Percentiles rank a stretch among this genome's conserved stretches.
Conservation (phyloP, 2,329 filamentous ascomycete genomes). For the Apiospora pterosperma region DNA sequence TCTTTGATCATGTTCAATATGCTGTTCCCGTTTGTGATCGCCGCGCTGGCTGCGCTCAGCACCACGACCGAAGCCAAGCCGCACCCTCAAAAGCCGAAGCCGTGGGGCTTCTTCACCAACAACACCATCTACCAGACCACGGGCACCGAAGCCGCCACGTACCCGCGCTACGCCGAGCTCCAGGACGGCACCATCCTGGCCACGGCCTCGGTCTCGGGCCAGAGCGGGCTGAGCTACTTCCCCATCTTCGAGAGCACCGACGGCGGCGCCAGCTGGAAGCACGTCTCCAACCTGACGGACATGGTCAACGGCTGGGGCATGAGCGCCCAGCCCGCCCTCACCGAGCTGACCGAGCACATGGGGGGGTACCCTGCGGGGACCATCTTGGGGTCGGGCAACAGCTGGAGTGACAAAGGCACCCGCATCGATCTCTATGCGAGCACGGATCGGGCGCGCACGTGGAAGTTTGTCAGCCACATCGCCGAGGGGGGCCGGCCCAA, state of each 20-base stretch:
- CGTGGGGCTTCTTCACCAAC: conserved; percentile 13
- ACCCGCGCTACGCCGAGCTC: conserved; percentile 31
- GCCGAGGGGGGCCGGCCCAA: conserved; percentile 56
- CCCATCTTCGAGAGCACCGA: conserved; percentile 49
- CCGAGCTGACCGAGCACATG: conserved; percentile 53
- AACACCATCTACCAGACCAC: conserved; percentile 13
- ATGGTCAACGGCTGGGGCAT: conserved; percentile 61
- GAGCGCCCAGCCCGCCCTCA: conserved; percentile 66
- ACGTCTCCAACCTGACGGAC: conserved; percentile 61
- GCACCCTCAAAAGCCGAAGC: not conserved
- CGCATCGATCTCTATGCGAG: conserved; percentile 67
- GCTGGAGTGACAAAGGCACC: conserved; percentile 56
- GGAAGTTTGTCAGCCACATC: conserved; percentile 63
- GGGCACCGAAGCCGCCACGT: conserved; percentile 12
- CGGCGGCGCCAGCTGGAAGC: conserved; percentile 54
- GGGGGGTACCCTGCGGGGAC: conserved; percentile 59
- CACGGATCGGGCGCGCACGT: conserved; percentile 54
- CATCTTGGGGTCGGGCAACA: conserved; percentile 56
- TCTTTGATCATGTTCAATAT: not conserved
- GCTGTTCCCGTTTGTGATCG: not conserved
- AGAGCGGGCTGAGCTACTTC: conserved; percentile 33
- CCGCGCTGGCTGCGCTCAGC: not conserved
- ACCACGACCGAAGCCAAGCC: not conserved
- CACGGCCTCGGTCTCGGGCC: conserved; percentile 30
- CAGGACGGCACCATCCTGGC: conserved; percentile 39